phyloP scores from a whole-genome alignment of 768 basidiomycete genomes.

The Mycena kentingensis region DNA sequence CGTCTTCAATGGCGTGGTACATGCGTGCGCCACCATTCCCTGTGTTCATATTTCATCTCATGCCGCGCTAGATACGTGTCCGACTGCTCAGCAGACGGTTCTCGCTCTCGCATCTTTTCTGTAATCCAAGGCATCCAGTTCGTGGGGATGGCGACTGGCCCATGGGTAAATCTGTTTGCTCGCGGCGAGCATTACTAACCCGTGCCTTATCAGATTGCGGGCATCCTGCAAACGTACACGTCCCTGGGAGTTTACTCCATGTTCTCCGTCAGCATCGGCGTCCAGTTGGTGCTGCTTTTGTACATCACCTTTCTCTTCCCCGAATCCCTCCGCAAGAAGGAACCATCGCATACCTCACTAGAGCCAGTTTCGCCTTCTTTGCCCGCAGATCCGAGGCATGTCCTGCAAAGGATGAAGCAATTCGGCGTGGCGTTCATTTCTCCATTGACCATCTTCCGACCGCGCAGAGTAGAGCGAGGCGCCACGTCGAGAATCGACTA shows the following conservation, averaged over 20 bases:
- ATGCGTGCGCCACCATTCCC: constrained; percentile 56
- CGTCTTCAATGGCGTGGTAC: constrained; percentile 65
- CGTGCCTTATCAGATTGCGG: constrained; percentile 37
- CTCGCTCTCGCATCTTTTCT: constrained; percentile 58
- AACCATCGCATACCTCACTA: too few relatives aligned
- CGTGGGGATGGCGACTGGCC: constrained; percentile 77
- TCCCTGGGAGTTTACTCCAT: constrained; percentile 53
- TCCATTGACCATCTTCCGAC: constrained; percentile 72
- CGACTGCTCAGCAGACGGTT: constrained; percentile 55
- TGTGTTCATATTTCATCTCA: constrained; percentile 29
- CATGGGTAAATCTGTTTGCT: constrained; percentile 56
- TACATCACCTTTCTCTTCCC: constrained; percentile 52
- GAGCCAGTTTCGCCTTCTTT: constrained; percentile 26
- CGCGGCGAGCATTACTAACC: neutral
- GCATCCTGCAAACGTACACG: constrained; percentile 60
- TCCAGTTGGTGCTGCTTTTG: constrained; percentile 38
- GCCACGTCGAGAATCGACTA: constrained; percentile 57
- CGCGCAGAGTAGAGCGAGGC: constrained; percentile 45
- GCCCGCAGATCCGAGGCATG: constrained; percentile 14
- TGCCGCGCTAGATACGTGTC: constrained; percentile 49
- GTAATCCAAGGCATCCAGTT: constrained; percentile 76
- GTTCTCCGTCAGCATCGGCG: constrained; percentile 47
- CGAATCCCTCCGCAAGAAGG: constrained; percentile 47
- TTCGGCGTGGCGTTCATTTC: constrained; percentile 51
- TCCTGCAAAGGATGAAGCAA: constrained; percentile 17